phyloP scores from a whole-genome alignment of 345 rosid genomes.

The Lepidium africanum region DNA sequence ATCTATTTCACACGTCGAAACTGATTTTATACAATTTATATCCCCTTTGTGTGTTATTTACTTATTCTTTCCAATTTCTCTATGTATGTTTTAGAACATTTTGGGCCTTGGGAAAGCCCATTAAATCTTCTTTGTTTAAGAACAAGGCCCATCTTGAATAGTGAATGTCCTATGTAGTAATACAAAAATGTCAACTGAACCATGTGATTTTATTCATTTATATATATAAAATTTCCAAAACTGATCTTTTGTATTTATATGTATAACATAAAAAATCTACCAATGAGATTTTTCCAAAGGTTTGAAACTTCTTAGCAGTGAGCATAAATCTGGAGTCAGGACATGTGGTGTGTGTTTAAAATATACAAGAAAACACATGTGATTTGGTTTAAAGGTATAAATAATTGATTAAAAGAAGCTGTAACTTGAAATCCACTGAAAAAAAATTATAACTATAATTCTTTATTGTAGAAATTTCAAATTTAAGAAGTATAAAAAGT shows the following conservation, averaged over 20 bases:
- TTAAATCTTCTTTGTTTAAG: not conserved
- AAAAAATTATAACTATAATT: no score
- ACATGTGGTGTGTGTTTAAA: conserved; percentile 14
- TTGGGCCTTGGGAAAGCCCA: conserved; percentile 8
- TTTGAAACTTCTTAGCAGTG: not conserved
- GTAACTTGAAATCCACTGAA: no score
- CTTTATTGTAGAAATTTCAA: no score
- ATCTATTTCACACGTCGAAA: not conserved
- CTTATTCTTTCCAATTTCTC: not conserved
- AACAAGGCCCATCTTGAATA: conserved; percentile 9
- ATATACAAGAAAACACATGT: conserved; percentile 9
- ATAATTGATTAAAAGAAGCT: not conserved
- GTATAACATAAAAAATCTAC: not conserved
- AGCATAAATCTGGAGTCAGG: not conserved
- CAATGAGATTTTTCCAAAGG: not conserved
- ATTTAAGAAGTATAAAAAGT: no score
- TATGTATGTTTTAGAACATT: not conserved
- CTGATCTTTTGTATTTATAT: not conserved
- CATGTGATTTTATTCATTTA: conserved; percentile 15
- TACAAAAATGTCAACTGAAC: conserved; percentile 2
- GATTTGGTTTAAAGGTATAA: conserved; percentile 5
- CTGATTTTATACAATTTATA: not conserved
- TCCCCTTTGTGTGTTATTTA: not conserved
- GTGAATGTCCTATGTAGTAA: not conserved
- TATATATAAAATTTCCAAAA: not conserved